phyloP scores from a whole-genome alignment of 2,329 filamentous ascomycete species.

The Trichoderma sp. region DNA sequence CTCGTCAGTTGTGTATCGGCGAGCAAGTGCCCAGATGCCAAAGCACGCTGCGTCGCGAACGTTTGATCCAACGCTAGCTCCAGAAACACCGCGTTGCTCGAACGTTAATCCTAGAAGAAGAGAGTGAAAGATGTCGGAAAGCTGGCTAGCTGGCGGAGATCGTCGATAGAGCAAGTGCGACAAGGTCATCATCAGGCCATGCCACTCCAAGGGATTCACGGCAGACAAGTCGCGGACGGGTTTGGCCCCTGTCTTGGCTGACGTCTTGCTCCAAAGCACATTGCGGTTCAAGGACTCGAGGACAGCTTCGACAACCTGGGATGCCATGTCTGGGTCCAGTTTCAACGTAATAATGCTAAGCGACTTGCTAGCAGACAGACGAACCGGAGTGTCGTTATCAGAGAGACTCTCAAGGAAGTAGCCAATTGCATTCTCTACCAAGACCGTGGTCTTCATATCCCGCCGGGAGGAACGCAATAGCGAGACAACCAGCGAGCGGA shows the following conservation, averaged over 20 bases:
- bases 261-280: constrained; percentile 50
- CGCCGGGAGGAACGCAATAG: constrained; percentile 52
- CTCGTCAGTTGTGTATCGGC: constrained; percentile 80
- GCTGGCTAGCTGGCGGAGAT: constrained; percentile 67
- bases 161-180: constrained; percentile 82
- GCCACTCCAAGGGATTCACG: constrained; percentile 83
- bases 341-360: constrained; percentile 83
- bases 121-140: constrained; percentile 72
- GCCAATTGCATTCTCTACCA: constrained; percentile 78
- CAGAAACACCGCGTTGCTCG: constrained; percentile 81
- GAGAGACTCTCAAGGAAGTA: constrained; percentile 73
- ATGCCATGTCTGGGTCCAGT: constrained; percentile 74
- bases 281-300: constrained; percentile 65
- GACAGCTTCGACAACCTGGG: constrained; percentile 83
- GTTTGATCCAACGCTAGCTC: constrained; percentile 81
- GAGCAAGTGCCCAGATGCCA: constrained; percentile 87
- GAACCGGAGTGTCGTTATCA: constrained; percentile 87
- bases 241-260: constrained; percentile 31
- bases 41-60: constrained; percentile 96
- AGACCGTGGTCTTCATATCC: constrained; percentile 45
- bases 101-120: constrained; percentile 80
- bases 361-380: constrained; percentile 88
- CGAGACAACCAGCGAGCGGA: constrained; percentile 69
- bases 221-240: constrained; percentile 62
- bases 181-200: constrained; percentile 84